These are phyloP conservation scores for Aspergillus fructus DNA, from an alignment of 2,329 filamentous ascomycete species.

Conservation along the genomic window DNA sequence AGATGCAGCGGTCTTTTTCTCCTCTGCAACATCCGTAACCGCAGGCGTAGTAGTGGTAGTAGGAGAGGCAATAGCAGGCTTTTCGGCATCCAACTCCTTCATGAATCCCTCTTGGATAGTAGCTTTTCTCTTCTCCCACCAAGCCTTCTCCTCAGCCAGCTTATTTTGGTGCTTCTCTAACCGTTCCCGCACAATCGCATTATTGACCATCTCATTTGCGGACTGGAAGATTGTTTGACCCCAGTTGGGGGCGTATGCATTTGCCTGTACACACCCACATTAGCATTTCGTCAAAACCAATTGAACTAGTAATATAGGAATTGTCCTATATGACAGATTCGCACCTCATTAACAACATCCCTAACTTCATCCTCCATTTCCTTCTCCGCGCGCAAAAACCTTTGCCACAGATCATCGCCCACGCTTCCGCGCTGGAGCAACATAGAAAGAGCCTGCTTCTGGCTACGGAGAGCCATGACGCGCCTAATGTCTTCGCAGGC, in stretches of 20 bases:
- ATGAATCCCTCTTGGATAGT: constrained; percentile 75
- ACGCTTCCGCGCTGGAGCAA: constrained; percentile 88
- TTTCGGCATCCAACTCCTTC: constrained; percentile 66
- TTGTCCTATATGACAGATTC: constrained; percentile 22
- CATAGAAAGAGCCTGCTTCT: constrained; percentile 82
- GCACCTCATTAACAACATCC: constrained; percentile 89
- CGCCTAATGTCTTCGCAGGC: constrained; percentile 91
- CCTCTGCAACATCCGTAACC: constrained; percentile 12
- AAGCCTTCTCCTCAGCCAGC: constrained; percentile 72
- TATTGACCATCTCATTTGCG: constrained; percentile 92
- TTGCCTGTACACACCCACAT: constrained; percentile 64
- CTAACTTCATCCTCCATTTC: constrained; percentile 95
- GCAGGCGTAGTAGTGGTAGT: constrained; percentile 15
- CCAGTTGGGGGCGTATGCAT: constrained; percentile 85
- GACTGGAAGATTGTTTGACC: constrained; percentile 95
- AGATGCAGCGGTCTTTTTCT: background rate
- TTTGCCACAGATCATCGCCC: constrained; percentile 92
- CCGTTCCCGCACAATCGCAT: constrained; percentile 71
- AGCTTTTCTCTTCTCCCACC: constrained; percentile 85
- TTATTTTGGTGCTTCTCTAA: constrained; percentile 74
- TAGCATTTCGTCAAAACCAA: background rate
- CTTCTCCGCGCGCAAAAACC: constrained; percentile 88
- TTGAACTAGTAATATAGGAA: background rate
- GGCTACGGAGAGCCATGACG: constrained; percentile 81
- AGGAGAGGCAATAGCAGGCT: constrained; percentile 9